Conservation (phyloP, 371 early-diverging fungal species). For the Racocetra persica region DNA sequence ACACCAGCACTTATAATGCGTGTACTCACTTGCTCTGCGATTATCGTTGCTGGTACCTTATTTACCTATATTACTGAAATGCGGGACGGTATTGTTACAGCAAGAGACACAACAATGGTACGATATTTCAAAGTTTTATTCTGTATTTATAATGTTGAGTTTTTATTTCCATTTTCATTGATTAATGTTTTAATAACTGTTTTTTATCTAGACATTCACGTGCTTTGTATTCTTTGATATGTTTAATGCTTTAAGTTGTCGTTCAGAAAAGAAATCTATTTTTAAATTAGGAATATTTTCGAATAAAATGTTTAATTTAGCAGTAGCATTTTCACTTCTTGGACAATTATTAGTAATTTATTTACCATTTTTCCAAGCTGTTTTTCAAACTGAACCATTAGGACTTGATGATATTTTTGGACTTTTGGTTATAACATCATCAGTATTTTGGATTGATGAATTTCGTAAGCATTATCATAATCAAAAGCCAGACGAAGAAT, state of each 20-base stretch:
- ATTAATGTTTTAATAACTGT: neutral
- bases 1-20: slow-evolving; percentile 75
- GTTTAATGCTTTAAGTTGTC: slow-evolving; percentile 93
- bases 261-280: slow-evolving; percentile 85
- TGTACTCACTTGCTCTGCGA: slow-evolving; percentile 78
- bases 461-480: slow-evolving; percentile 30
- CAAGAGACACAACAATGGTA: slow-evolving; percentile 93
- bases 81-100: slow-evolving; percentile 76
- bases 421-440: slow-evolving; percentile 35
- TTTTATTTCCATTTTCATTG: neutral
- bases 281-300: slow-evolving; percentile 81
- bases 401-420: slow-evolving; percentile 6
- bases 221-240: slow-evolving; percentile 96
- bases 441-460: slow-evolving; percentile 41
- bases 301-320: slow-evolving; percentile 88
- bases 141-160: neutral
- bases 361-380: slow-evolving; percentile 86
- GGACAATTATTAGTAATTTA: slow-evolving; percentile 92
- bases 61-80: slow-evolving; percentile 81
- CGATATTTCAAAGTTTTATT: slow-evolving; percentile 32
- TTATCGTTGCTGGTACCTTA: slow-evolving; percentile 91
- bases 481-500: neutral
- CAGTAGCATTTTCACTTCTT: slow-evolving; percentile 80
- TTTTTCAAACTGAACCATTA: slow-evolving; percentile 86
- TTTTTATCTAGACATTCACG: slow-evolving; percentile 83